Percentiles rank a stretch among this genome's conserved stretches.
These are phyloP conservation scores for Lipomyces yamadae DNA, from an alignment of 805 yeast genomes.

Conservation along the genomic window DNA sequence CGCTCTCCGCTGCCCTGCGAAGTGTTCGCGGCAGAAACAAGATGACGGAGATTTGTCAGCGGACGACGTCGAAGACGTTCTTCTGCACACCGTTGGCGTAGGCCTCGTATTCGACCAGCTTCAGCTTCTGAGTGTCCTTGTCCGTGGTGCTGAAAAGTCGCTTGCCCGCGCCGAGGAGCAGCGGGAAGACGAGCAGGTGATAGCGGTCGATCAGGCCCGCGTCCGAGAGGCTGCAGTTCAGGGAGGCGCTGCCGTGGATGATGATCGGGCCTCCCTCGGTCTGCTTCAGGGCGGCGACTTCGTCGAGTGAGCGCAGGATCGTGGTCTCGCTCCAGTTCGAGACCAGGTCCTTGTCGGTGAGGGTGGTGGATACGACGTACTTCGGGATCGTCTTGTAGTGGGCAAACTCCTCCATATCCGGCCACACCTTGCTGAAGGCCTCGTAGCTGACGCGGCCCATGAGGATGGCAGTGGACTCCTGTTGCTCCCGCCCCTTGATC, in stretches of 20 bases:
- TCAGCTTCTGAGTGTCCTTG: background rate
- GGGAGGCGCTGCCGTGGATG: slow-evolving; percentile 1
- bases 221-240: slow-evolving; percentile 2
- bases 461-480: slow-evolving; percentile 1
- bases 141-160: slow-evolving; percentile 2
- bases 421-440: background rate
- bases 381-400: background rate
- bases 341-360: slow-evolving; percentile 2
- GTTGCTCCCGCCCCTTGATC: slow-evolving; percentile 2
- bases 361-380: slow-evolving; percentile 3
- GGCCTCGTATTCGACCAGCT: slow-evolving; percentile 1
- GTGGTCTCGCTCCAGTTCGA: slow-evolving; percentile 2
- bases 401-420: background rate
- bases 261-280: slow-evolving; percentile 2
- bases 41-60: background rate
- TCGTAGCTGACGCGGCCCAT: slow-evolving; percentile 2
- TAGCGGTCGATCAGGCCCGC: slow-evolving; percentile 4
- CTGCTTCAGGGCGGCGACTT: slow-evolving; percentile 2
- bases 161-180: slow-evolving; percentile 4
- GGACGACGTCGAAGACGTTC: slow-evolving; percentile 3
- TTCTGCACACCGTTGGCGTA: background rate
- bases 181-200: slow-evolving; percentile 2
- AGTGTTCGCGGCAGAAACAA: background rate
- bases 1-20: slow-evolving; percentile 2
- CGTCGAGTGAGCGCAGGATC: slow-evolving; percentile 3